Conservation (phyloP, 2,329 filamentous ascomycete species). For the Cladophialophora bantiana region DNA sequence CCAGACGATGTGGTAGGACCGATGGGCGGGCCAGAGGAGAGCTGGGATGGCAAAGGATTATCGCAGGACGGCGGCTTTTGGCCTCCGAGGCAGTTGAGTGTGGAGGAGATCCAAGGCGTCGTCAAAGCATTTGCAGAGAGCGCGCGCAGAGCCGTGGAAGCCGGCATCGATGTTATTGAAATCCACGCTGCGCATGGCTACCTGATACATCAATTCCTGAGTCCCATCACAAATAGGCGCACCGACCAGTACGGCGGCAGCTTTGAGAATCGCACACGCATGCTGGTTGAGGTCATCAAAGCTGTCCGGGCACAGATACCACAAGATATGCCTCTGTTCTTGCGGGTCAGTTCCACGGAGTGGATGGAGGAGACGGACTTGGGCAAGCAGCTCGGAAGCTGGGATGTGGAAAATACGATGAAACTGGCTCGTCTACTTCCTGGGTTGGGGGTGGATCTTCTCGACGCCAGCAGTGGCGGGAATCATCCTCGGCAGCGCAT, state of each 20-base stretch:
- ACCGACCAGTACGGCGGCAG: slow-evolving; percentile 63
- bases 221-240: slow-evolving; percentile 71
- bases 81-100: slow-evolving; percentile 42
- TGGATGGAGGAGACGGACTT: slow-evolving; percentile 70
- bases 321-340: slow-evolving; percentile 71
- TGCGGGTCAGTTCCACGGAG: slow-evolving; percentile 76
- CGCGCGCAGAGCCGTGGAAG: slow-evolving; percentile 67
- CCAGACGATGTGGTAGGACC: slow-evolving; percentile 40
- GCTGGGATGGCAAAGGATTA: slow-evolving; percentile 38
- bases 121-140: slow-evolving; percentile 49
- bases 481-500: slow-evolving; percentile 56
- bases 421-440: slow-evolving; percentile 72
- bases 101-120: slow-evolving; percentile 44
- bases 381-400: slow-evolving; percentile 61
- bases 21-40: slow-evolving; percentile 34
- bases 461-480: slow-evolving; percentile 82
- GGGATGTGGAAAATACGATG: slow-evolving; percentile 72
- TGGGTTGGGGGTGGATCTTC: slow-evolving; percentile 75
- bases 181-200: slow-evolving; percentile 84
- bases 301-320: slow-evolving; percentile 69
- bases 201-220: slow-evolving; percentile 73
- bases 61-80: slow-evolving; percentile 38
- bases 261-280: slow-evolving; percentile 69
- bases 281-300: slow-evolving; percentile 73
- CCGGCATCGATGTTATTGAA: slow-evolving; percentile 80